phyloP scores from a whole-genome alignment of 2,329 filamentous ascomycete genomes.

The Calonectria honghensis region DNA sequence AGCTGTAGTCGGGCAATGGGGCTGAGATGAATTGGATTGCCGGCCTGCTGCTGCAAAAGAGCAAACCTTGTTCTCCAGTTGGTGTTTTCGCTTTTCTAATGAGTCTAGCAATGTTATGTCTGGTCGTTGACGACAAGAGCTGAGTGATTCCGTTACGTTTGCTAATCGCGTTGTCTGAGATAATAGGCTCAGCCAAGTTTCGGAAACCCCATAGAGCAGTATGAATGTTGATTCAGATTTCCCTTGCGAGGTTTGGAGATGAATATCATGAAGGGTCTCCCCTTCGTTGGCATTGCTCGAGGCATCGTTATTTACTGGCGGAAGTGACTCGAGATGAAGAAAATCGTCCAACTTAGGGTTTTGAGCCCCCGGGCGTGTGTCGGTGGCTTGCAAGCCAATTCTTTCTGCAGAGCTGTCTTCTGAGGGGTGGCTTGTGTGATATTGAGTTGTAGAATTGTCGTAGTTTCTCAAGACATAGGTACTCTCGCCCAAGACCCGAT shows the following conservation, averaged over 20 bases:
- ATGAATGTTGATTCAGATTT: slow-evolving; percentile 33
- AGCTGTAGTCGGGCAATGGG: neutral
- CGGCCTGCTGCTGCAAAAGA: neutral
- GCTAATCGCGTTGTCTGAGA: slow-evolving; percentile 36
- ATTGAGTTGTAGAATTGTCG: neutral
- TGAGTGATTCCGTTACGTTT: slow-evolving; percentile 17
- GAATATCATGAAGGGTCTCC: slow-evolving; percentile 10
- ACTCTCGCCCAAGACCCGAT: slow-evolving; percentile 35
- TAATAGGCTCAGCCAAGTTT: slow-evolving; percentile 39
- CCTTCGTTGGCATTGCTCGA: neutral
- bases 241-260: neutral
- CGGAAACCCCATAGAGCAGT: slow-evolving; percentile 34
- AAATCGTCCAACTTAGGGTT: slow-evolving; percentile 18
- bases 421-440: neutral
- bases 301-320: neutral
- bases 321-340: slow-evolving; percentile 11
- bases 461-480: slow-evolving; percentile 28
- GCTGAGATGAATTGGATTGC: neutral
- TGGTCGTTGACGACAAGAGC: neutral
- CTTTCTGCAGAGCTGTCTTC: neutral
- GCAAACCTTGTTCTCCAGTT: slow-evolving; percentile 24
- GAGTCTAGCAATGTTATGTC: neutral
- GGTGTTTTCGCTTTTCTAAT: slow-evolving; percentile 4
- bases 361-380: neutral
- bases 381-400: too few relatives aligned